Base-by-base conservation (phyloP, 2,329 filamentous ascomycete genomes). In the Grosmannia clavigera region DNA sequence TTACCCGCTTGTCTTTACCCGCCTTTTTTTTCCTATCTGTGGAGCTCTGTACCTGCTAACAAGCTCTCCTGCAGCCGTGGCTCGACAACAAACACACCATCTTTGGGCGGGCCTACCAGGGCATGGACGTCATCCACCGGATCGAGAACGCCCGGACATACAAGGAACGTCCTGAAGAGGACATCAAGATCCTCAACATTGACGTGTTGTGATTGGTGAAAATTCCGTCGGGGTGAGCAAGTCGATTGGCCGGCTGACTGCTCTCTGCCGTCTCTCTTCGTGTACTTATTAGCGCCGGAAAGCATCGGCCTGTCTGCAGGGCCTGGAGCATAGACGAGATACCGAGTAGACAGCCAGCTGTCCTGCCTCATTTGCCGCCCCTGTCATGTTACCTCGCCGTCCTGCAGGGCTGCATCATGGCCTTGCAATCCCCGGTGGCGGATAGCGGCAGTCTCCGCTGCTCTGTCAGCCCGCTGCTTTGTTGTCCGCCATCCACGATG, bases 171-270 rank as follows among this genome's bases (percentile, higher is more conserved):
- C 94, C 94, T 0, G 89, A 95, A 72, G 91, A 96, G 68, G 94
- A 99, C 71, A 92, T 99, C 68, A 97, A 96, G 75, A 95, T 99
- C 66, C 83, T 99, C 61, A 96, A 89, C 70, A 95, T 99, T 66
- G 81, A 84, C 66, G 73, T 83, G 61, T 67, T 74, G 64, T 82
- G 78, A 67, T 5, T 1, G 48, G 33, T 35, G 9, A 7, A 31
- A 5, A 31, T 31, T 40, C 38, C 22, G 22, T 22, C 22, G 22
- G 22, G 22, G 22, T 22, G 22, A 22, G 22, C 22, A 22, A 22
- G 22, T 22, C 22, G 31, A 31, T 31, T 31, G 31, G 27, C 29
- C n/a, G 5, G 29, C 14, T n/a, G 29, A 5, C 14, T 14, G 4
- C 22, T 1, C n/a, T 7, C n/a, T 52, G 50, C 25, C 40, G 40